These are phyloP conservation scores for Thinopyrum elongatum DNA, from an alignment of 176 grass and related monocot species.

Conservation along the genomic window DNA sequence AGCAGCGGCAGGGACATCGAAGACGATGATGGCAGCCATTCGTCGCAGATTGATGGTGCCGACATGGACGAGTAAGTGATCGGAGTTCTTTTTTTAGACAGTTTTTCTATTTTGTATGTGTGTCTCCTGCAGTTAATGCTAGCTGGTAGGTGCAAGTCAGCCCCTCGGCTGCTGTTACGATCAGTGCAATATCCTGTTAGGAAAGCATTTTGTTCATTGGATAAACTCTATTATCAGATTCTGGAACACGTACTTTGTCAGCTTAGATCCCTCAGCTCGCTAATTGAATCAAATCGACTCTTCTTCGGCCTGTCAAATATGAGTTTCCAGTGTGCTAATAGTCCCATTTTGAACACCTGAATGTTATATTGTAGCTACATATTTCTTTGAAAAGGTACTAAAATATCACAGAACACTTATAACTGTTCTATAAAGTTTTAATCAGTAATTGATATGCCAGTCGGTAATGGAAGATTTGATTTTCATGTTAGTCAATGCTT, in stretches of 20 bases:
- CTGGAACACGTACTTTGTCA: not conserved
- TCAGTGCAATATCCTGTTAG: not conserved
- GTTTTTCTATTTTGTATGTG: too few species aligned
- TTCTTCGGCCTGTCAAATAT: not conserved
- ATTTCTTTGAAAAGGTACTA: not conserved
- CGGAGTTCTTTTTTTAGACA: too few species aligned
- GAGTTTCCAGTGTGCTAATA: not conserved
- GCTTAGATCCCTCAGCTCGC: not conserved
- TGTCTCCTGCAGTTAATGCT: too few species aligned
- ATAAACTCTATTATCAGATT: not conserved
- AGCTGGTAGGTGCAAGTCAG: too few species aligned
- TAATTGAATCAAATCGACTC: not conserved
- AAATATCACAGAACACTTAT: not conserved
- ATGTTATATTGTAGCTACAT: not conserved
- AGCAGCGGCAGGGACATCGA: too few species aligned
- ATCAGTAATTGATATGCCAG: constrained; percentile 1
- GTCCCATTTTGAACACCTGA: not conserved
- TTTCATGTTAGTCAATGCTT: not conserved
- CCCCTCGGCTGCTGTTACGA: too few species aligned
- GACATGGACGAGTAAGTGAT: too few species aligned
- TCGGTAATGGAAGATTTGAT: not conserved
- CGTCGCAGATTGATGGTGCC: too few species aligned
- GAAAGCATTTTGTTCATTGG: too few species aligned
- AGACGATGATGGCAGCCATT: too few species aligned
- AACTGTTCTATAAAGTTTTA: not conserved